Percentiles rank a stretch among this genome's conserved stretches.
Evolutionary conservation across 768 basidiomycete genomes (phyloP).

Genomic region (Trametes villosa): DNA sequence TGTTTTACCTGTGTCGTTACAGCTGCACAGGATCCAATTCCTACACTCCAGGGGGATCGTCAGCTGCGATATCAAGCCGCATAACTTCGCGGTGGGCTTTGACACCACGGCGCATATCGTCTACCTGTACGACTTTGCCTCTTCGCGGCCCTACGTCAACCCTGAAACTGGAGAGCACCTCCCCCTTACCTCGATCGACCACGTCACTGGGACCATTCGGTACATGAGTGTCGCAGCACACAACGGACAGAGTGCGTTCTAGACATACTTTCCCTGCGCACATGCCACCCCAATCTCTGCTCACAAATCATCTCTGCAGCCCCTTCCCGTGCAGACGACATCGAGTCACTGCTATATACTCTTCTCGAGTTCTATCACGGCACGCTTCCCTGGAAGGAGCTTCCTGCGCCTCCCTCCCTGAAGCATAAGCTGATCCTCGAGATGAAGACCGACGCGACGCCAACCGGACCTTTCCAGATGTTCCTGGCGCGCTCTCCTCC

Average conservation of each 20-base stretch:
- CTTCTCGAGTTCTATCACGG: conserved; percentile 31
- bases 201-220: conserved; percentile 16
- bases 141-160: conserved; percentile 19
- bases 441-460: conserved; percentile 21
- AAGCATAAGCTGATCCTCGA: conserved; percentile 18
- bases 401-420: conserved; percentile 10
- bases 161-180: conserved; percentile 23
- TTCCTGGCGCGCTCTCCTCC: conserved; percentile 13
- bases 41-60: conserved; percentile 27
- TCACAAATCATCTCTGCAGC: conserved; percentile 6
- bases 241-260: conserved; percentile 18
- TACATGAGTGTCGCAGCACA: conserved; percentile 22
- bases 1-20: no score
- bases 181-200: conserved; percentile 18
- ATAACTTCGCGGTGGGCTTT: no score
- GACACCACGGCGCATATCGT: conserved; percentile 2
- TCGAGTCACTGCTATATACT: conserved; percentile 28
- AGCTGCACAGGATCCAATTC: conserved; percentile 25
- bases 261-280: neutral
- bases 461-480: neutral
- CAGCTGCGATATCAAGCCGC: conserved; percentile 31
- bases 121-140: conserved; percentile 30
- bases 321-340: conserved; percentile 31
- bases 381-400: conserved; percentile 30
- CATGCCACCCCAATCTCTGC: no score